Evolutionary conservation across 2,329 filamentous ascomycete genomes (phyloP).

Genomic region (Endoconidiophora laricicola): DNA sequence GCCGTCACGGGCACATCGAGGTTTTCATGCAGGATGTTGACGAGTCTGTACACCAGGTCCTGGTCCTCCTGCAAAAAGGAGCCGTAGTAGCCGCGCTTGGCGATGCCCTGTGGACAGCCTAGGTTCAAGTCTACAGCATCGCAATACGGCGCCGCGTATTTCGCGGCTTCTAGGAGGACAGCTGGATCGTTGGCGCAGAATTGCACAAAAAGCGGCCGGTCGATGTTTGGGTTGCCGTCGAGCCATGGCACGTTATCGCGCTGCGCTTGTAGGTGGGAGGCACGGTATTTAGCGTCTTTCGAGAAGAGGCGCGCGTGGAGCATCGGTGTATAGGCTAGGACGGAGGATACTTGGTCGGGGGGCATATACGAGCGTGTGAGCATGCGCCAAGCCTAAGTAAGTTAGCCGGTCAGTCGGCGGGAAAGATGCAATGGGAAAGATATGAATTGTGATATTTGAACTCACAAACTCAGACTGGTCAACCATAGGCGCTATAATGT

Average conservation of each 20-base stretch:
- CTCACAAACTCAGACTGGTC: constrained; percentile 90
- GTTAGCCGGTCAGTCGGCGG: not conserved
- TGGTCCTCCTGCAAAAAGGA: constrained; percentile 91
- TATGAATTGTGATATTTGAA: not conserved
- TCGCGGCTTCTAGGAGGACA: constrained; percentile 64
- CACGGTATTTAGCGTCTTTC: constrained; percentile 59
- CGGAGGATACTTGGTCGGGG: constrained; percentile 39
- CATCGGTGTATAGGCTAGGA: constrained; percentile 92
- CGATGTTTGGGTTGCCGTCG: constrained; percentile 71
- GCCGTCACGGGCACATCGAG: constrained; percentile 77
- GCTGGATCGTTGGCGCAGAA: constrained; percentile 84
- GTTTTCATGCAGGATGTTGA: constrained; percentile 64
- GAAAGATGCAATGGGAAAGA: constrained; percentile 19
- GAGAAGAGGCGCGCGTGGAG: constrained; percentile 80
- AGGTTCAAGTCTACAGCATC: constrained; percentile 93
- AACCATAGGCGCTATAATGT: constrained; percentile 91
- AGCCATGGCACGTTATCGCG: constrained; percentile 35
- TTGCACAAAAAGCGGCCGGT: constrained; percentile 86
- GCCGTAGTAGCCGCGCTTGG: constrained; percentile 76
- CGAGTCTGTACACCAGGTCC: constrained; percentile 63
- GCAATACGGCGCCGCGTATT: constrained; percentile 66
- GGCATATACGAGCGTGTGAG: constrained; percentile 85
- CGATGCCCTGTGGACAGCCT: constrained; percentile 92
- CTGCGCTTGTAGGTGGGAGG: constrained; percentile 56
- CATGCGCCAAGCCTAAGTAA: constrained; percentile 78